Conservation (phyloP, 495 filamentous ascomycete genomes). For the Penicillium diatomitis region DNA sequence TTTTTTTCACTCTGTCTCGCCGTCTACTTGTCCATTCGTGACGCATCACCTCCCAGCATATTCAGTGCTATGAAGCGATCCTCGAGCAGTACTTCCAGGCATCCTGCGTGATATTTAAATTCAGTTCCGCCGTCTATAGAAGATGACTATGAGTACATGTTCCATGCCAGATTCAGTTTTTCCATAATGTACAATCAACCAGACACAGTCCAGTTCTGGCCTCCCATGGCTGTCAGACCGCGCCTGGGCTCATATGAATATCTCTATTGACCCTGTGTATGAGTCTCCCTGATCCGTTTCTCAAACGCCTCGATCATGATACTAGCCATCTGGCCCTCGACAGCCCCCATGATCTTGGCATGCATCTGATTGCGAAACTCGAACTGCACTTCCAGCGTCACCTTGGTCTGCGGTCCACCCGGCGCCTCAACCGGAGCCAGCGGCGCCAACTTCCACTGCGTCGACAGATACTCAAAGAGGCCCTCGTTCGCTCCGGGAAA, state of each 20-base stretch:
- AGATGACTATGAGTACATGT: too few species aligned
- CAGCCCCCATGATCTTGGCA: slow-evolving; percentile 63
- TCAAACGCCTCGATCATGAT: slow-evolving; percentile 94
- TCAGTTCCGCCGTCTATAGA: too few species aligned
- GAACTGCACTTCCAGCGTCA: slow-evolving; percentile 65
- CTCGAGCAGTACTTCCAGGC: too few species aligned
- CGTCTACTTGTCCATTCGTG: too few species aligned
- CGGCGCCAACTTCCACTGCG: slow-evolving; percentile 61
- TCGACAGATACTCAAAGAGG: slow-evolving; percentile 67
- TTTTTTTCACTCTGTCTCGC: neutral
- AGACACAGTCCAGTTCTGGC: too few species aligned
- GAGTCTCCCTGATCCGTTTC: slow-evolving; percentile 56
- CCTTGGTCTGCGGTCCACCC: slow-evolving; percentile 48
- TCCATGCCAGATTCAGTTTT: too few species aligned
- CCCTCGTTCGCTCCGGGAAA: slow-evolving; percentile 39
- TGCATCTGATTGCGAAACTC: slow-evolving; percentile 80
- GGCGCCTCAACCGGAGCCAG: slow-evolving; percentile 22
- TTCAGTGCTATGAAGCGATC: too few species aligned
- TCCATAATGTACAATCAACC: slow-evolving; percentile 4
- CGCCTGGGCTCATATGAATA: too few species aligned
- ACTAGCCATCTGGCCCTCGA: slow-evolving; percentile 74
- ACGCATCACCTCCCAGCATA: too few species aligned
- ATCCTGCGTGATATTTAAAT: too few species aligned
- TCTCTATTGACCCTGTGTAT: slow-evolving; percentile 17
- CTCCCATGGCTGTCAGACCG: too few species aligned